Percentiles rank a stretch among this genome's conserved stretches.
Conservation (phyloP, 2,329 filamentous ascomycete species). For the Trichoderma citrinoviride region DNA sequence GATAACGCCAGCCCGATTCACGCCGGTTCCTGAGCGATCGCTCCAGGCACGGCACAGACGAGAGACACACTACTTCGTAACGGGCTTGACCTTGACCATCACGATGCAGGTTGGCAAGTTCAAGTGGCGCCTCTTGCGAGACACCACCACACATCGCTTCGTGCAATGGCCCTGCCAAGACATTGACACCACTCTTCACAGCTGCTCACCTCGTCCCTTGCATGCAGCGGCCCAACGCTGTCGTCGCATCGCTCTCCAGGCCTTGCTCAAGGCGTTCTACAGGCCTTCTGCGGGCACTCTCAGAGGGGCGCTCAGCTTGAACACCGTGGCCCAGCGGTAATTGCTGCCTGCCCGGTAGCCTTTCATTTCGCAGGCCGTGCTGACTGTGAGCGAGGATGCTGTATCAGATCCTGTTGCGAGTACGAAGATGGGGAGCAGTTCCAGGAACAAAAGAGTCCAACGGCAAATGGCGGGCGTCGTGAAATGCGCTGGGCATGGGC, state of each 20-base stretch:
- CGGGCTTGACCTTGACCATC: constrained; percentile 1
- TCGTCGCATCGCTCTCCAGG: background rate
- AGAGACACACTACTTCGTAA: background rate
- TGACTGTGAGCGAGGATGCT: constrained; percentile 7
- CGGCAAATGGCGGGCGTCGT: constrained; percentile 4
- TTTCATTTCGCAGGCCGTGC: background rate
- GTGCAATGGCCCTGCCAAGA: background rate
- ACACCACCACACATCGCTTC: background rate
- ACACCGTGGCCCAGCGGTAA: background rate
- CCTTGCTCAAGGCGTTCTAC: too few relatives aligned
- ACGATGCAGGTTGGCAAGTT: background rate
- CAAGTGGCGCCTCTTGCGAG: too few relatives aligned
- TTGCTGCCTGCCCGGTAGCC: constrained; percentile 10
- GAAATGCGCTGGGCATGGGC: background rate
- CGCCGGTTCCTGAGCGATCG: constrained; percentile 20
- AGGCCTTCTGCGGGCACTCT: background rate
- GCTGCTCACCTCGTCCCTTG: background rate
- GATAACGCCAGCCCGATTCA: constrained; percentile 6
- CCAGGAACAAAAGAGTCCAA: constrained; percentile 1
- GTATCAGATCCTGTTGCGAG: background rate
- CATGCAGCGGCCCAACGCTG: background rate
- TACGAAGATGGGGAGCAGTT: background rate
- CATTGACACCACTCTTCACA: background rate
- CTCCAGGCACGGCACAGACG: constrained; percentile 10
- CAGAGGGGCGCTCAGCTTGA: background rate